Percentiles rank a stretch among this genome's conserved stretches.
phyloP scores from a whole-genome alignment of 176 grass and related monocot genomes.

The Coix lacrymajobi region DNA sequence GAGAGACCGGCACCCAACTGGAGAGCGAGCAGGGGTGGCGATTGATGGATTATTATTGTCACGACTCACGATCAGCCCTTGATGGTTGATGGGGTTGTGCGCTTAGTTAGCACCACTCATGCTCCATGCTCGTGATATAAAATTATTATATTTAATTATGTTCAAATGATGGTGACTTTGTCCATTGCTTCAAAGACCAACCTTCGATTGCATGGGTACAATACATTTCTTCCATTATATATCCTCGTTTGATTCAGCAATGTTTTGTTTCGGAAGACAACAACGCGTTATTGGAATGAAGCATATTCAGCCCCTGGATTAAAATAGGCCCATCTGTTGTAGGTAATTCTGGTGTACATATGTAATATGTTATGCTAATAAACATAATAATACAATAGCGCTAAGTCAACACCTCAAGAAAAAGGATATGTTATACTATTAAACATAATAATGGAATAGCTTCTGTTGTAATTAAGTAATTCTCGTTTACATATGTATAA shows the following conservation, averaged over 20 bases:
- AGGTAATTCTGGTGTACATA: too few relatives aligned
- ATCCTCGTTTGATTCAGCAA: neutral
- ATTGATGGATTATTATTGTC: neutral
- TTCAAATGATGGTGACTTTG: neutral
- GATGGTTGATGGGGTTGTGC: neutral
- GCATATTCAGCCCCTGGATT: too few relatives aligned
- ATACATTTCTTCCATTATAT: neutral
- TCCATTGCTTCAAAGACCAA: conserved; percentile 8
- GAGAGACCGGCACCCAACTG: neutral
- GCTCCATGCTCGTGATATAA: neutral
- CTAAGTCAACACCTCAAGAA: too few relatives aligned
- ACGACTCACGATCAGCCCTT: neutral
- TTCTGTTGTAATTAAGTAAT: too few relatives aligned
- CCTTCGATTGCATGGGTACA: neutral
- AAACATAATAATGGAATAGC: too few relatives aligned
- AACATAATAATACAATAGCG: too few relatives aligned
- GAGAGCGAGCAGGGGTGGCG: neutral
- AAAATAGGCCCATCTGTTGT: too few relatives aligned
- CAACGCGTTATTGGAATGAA: neutral
- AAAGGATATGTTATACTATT: too few relatives aligned
- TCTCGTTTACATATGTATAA: too few relatives aligned
- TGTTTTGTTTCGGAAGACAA: neutral
- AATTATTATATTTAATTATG: neutral
- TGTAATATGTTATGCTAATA: too few relatives aligned
- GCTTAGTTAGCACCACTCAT: neutral